A percentile compares a stretch with the other conserved stretches of the same genome.
phyloP scores from a whole-genome alignment of 148 eudicot species.

The Rhododendron williamsianum region DNA sequence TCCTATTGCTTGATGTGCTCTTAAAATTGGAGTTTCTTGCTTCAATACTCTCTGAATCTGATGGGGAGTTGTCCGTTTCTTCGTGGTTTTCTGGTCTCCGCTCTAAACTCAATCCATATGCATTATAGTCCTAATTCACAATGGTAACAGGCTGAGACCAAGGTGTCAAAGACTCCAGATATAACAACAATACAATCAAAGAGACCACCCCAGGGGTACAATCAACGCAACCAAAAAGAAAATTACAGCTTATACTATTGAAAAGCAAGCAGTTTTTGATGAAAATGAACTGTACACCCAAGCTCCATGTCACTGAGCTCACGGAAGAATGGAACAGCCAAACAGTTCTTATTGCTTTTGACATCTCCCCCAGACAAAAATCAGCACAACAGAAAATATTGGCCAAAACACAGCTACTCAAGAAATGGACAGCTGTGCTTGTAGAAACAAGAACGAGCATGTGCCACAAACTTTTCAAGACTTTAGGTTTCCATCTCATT shows the following conservation, averaged over 20 bases:
- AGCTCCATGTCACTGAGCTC: conserved; percentile 1
- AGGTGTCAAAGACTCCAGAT: neutral
- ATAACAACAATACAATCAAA: neutral
- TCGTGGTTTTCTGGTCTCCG: conserved; percentile 41
- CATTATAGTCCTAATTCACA: conserved; percentile 31
- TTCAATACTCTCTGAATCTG: conserved; percentile 62
- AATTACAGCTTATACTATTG: neutral
- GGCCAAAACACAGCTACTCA: neutral
- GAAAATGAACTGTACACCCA: neutral
- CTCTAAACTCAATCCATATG: conserved; percentile 33
- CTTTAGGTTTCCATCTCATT: neutral
- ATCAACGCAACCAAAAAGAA: neutral
- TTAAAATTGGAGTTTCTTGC: conserved; percentile 36
- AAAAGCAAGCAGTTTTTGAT: neutral
- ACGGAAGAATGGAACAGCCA: neutral
- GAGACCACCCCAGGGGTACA: neutral
- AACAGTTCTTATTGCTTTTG: neutral
- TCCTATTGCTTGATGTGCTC: conserved; percentile 32
- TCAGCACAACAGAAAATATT: neutral
- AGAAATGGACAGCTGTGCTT: neutral
- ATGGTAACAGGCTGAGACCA: conserved; percentile 7
- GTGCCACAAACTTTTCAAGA: neutral
- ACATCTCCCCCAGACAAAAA: neutral
- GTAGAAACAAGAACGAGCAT: neutral
- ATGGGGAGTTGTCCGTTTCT: conserved; percentile 44